Evolutionary conservation across 805 yeast genomes (phyloP), one percentile per base, ranked within the genome.

Genomic region (Metschnikowia matae): DNA sequence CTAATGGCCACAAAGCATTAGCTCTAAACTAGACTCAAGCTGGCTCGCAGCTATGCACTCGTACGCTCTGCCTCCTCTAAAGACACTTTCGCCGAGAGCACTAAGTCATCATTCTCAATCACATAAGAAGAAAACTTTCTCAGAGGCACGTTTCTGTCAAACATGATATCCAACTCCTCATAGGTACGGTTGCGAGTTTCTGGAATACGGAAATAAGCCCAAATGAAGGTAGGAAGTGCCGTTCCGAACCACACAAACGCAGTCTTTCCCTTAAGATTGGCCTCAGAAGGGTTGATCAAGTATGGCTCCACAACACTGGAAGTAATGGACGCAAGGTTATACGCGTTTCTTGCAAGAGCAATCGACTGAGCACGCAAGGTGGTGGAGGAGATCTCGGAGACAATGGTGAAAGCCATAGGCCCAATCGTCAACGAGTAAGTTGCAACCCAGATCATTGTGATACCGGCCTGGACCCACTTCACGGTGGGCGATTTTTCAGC

Each of bases 151-250:
- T 33, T n/a, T 10, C 47, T 26, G 15, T 49, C 54, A 36, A 52
- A 52, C 50, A 52, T 37, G 14, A 52, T 17, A 23, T 49, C 54
- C 41, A 52, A 45, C 37, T 52, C 53, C 34, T 52, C 54, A 43
- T 52, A 51, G 3, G 54, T 51, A 33, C 53, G 43, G 29, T 38
- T 43, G 23, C 48, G 43, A 34, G 50, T 49, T 23, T 52, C 53
- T 3, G 54, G 53, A 31, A 52, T 33, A 11, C 54, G 48, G 46
- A 70, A 45, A 49, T 55, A 69, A 4, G 63, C 57, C 73, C 73
- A 69, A 40, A 70, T 68, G 18, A 48, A 38, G 42, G 52, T 32
- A 50, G 54, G 35, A 52, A 58, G 35, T 31, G 50, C 32, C 50
- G 69, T 46, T 51, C 52, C 61, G 40, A 49, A 47, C 49, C 50